Evolutionary conservation across 208 protist genomes (phyloP).

Genomic region (Wallacemonas sp.): DNA sequence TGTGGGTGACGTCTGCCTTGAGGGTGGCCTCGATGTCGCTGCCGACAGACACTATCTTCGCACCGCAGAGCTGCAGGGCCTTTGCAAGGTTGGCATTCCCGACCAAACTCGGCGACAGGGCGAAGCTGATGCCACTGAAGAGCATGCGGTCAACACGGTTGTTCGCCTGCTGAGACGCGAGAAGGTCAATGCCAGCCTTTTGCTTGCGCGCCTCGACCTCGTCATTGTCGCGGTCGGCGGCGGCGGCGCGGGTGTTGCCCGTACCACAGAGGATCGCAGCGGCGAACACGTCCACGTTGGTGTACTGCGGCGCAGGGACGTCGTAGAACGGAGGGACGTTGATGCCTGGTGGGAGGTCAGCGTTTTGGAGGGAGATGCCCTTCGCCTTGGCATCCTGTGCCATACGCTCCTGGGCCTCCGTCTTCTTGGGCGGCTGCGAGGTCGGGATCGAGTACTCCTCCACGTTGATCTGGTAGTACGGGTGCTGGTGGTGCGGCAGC

Average conservation of each 20-base stretch:
- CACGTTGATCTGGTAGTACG: slow-evolving; percentile 84
- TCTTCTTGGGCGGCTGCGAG: slow-evolving; percentile 42
- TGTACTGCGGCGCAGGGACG: slow-evolving; percentile 51
- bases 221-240: slow-evolving; percentile 46
- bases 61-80: slow-evolving; percentile 66
- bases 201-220: slow-evolving; percentile 44
- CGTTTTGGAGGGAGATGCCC: slow-evolving; percentile 21
- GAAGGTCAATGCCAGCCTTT: slow-evolving; percentile 56
- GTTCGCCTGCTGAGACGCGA: slow-evolving; percentile 53
- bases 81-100: slow-evolving; percentile 26
- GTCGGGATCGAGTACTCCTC: slow-evolving; percentile 78
- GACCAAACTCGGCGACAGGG: slow-evolving; percentile 63
- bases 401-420: slow-evolving; percentile 18
- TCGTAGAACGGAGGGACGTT: slow-evolving; percentile 76
- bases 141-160: slow-evolving; percentile 76
- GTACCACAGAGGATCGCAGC: slow-evolving; percentile 47
- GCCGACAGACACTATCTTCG: slow-evolving; percentile 35
- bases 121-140: slow-evolving; percentile 68
- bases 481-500: slow-evolving; percentile 87
- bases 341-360: slow-evolving; percentile 21
- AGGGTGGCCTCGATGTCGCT: slow-evolving; percentile 43
- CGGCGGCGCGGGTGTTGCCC: slow-evolving; percentile 25
- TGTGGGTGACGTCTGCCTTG: slow-evolving; percentile 59
- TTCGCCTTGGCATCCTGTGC: slow-evolving; percentile 18
- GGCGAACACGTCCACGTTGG: slow-evolving; percentile 65